Evolutionary conservation across 2,329 filamentous ascomycete genomes (phyloP).

Genomic region (Acrodontium crateriforme): DNA sequence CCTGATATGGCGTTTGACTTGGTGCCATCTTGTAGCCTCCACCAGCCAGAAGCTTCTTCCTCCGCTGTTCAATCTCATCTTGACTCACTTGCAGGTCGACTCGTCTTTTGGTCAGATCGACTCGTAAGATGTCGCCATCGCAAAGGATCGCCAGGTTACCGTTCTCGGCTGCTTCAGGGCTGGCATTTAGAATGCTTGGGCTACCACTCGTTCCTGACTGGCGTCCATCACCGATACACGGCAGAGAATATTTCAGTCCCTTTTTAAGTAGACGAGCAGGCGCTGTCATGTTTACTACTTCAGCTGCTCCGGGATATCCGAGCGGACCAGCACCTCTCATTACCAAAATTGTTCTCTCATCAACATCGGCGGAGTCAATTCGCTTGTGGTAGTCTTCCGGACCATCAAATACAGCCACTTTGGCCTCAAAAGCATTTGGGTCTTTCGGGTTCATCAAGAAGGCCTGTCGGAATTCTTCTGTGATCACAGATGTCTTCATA

Average conservation of each 20-base stretch:
- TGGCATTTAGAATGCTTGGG: conserved; percentile 43
- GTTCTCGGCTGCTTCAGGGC: conserved; percentile 40
- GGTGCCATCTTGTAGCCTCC: conserved; percentile 15
- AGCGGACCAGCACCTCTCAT: conserved; percentile 19
- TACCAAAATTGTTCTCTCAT: conserved; percentile 17
- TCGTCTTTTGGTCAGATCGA: conserved; percentile 36
- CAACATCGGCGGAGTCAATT: conserved; percentile 17
- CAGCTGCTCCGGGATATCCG: conserved; percentile 18
- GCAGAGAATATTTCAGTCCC: conserved; percentile 29
- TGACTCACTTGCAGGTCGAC: conserved; percentile 35
- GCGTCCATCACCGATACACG: conserved; percentile 38
- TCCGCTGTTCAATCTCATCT: conserved; percentile 29
- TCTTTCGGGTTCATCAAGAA: conserved; percentile 15
- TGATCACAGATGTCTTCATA: conserved; percentile 19
- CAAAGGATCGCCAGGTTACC: conserved; percentile 39
- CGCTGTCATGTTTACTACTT: conserved; percentile 22
- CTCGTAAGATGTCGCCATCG: conserved; percentile 37
- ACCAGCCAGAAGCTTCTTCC: conserved; percentile 16
- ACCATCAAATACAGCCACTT: conserved; percentile 18
- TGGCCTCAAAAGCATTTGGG: conserved; percentile 17
- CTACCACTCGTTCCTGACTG: conserved; percentile 43
- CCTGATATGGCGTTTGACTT: conserved; percentile 20
- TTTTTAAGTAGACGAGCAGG: conserved; percentile 16
- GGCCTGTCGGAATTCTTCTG: conserved; percentile 12
- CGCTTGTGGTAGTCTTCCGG: conserved; percentile 17